Evolutionary conservation across 2,329 filamentous ascomycete genomes (phyloP), one percentile per base, ranked within the genome.

Genomic region (Fusarium coffeatum): DNA sequence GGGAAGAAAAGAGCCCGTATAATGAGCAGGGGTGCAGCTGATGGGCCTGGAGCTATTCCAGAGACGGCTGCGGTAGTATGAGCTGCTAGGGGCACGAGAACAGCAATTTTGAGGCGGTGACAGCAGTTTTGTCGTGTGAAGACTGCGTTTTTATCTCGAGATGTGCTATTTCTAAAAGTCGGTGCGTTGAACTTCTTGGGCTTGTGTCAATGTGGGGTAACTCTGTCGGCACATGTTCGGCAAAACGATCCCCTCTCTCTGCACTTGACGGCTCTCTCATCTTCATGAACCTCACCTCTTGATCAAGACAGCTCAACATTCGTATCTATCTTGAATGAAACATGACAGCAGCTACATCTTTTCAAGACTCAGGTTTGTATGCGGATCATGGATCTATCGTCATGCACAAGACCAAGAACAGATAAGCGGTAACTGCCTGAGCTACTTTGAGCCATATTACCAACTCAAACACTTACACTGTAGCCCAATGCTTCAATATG

Each of bases 121-220:
- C 50, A 61, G 49, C 64, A 57, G 55, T 71, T 66, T 73, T 66
- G 48, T 63, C 58, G 62, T 74, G 53, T 58, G 57, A 56, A 65
- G 59, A 60, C 72, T 79, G 78, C 78, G 79, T 78, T 80, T 80
- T 80, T 80, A 78, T 76, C 71, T 65, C 70, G 56, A 72, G 65
- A 72, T 51, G 72, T 74, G 77, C 74, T 75, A 74, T 77, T 78
- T 76, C 74, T 74, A 79, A 81, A 80, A 81, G 77, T 81, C 78
- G 80, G 78, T 80, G 78, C 75, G 73, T 61, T 75, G 72, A 78
- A 78, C 64, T 77, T 76, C 77, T 80, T 73, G 75, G 49, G 49
- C 49, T 53, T 53, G 49, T 53, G 75, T 73, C 76, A 63, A 77
- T 80, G 79, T 81, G 80, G 79, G 78, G 79, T 73, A 72, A 46